Evolutionary conservation across 805 yeast species (phyloP).

Genomic region (Saturnispora hagleri): DNA sequence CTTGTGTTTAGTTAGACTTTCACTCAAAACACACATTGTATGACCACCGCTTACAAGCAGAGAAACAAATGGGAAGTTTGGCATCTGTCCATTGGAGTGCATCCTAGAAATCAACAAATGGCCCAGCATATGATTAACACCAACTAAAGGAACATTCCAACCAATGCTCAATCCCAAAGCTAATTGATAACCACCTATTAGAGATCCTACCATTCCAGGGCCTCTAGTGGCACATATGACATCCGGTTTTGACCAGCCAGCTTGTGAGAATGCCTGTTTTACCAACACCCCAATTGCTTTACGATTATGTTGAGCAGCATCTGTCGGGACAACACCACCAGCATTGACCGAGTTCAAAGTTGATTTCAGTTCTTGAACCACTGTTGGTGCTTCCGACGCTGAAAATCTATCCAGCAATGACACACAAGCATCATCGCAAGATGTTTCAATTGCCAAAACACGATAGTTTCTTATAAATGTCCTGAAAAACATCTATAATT

Average conservation of each 20-base stretch:
- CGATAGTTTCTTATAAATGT: conserved; percentile 31
- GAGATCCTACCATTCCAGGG: conserved; percentile 92
- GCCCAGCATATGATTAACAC: conserved; percentile 95
- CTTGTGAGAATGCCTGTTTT: conserved; percentile 31
- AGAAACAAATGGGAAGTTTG: conserved; percentile 62
- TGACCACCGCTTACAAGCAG: conserved; percentile 90
- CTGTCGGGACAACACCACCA: conserved; percentile 87
- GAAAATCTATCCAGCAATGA: conserved; percentile 53
- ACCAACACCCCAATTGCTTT: conserved; percentile 44
- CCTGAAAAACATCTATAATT: background rate
- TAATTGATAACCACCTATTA: conserved; percentile 71
- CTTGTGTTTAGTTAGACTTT: conserved; percentile 53
- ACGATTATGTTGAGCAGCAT: conserved; percentile 77
- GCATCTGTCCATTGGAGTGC: conserved; percentile 33
- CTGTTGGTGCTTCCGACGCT: conserved; percentile 31
- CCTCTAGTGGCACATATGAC: conserved; percentile 87
- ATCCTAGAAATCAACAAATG: conserved; percentile 67
- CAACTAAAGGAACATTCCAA: conserved; percentile 68
- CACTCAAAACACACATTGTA: conserved; percentile 72
- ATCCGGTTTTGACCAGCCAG: conserved; percentile 43
- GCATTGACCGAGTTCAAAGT: conserved; percentile 56
- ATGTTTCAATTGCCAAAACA: conserved; percentile 82
- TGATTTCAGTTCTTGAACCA: conserved; percentile 49
- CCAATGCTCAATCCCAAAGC: conserved; percentile 82
- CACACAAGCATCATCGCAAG: conserved; percentile 94